A percentile compares a stretch with the other conserved stretches of the same genome.
phyloP scores from a whole-genome alignment of 2,329 filamentous ascomycete species.

The Apiospora kogelbergensis region DNA sequence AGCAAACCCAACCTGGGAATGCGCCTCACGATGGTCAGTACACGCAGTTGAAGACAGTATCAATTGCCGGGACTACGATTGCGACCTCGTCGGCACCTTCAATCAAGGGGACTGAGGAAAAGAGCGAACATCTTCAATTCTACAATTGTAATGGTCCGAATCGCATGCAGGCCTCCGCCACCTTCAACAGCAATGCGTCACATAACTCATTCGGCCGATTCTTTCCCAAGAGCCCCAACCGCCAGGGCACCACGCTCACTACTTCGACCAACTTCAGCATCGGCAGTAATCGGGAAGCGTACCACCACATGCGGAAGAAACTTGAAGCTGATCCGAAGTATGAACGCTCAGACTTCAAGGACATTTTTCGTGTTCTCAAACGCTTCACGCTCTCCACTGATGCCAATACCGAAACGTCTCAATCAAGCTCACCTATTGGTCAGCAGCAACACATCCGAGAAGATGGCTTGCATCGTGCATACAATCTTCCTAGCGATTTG shows the following conservation, averaged over 20 bases:
- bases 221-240: constrained; percentile 25
- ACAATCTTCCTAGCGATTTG: constrained; percentile 51
- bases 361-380: constrained; percentile 21
- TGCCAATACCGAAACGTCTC: constrained; percentile 17
- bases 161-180: neutral
- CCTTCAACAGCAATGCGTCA: neutral
- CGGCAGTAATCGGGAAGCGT: constrained; percentile 33
- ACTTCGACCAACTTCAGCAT: constrained; percentile 39
- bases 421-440: constrained; percentile 10
- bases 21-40: constrained; percentile 19
- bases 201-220: constrained; percentile 5
- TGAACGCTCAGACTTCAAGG: constrained; percentile 34
- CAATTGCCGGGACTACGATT: constrained; percentile 23
- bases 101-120: constrained; percentile 18
- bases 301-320: constrained; percentile 6
- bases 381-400: constrained; percentile 30
- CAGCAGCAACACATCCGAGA: neutral
- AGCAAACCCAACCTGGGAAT: neutral
- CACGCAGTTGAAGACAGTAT: constrained; percentile 21
- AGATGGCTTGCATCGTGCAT: constrained; percentile 18
- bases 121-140: constrained; percentile 13
- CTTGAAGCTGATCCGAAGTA: neutral
- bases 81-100: constrained; percentile 24
- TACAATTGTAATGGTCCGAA: constrained; percentile 17
- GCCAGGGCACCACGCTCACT: constrained; percentile 36